Evolutionary conservation across 441 rosid species (phyloP).

Genomic region (Cnidoscolus chayamansa): DNA sequence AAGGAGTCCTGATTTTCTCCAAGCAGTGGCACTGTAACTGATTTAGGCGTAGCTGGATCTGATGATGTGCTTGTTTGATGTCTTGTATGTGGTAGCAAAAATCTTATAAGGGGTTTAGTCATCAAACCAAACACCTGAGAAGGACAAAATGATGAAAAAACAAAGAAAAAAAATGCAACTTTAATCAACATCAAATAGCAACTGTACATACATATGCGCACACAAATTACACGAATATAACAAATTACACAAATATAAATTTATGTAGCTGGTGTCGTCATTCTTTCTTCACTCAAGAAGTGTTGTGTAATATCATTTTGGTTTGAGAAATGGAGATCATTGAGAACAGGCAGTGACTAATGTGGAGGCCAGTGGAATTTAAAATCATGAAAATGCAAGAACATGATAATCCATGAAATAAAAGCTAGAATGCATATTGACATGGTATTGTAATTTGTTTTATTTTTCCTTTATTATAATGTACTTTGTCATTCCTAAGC

Average conservation of each 20-base stretch:
- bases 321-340: too few relatives aligned
- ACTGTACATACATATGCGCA: neutral
- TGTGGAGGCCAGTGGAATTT: neutral
- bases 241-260: too few relatives aligned
- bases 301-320: too few relatives aligned
- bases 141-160: constrained; percentile 1
- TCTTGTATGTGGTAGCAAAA: constrained; percentile 56
- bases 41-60: constrained; percentile 49
- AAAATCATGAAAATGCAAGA: neutral
- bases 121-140: constrained; percentile 73
- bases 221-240: too few relatives aligned
- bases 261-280: too few relatives aligned
- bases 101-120: constrained; percentile 80
- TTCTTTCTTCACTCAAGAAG: too few relatives aligned
- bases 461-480: neutral
- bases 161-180: too few relatives aligned
- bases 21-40: constrained; percentile 53
- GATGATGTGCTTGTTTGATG: constrained; percentile 28
- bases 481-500: neutral
- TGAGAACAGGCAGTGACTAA: neutral
- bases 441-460: neutral
- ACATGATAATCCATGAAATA: neutral
- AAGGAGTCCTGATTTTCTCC: constrained; percentile 62
- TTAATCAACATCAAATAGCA: neutral
- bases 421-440: neutral